phyloP scores from a whole-genome alignment of 2,329 filamentous ascomycete species.

The Xylariales sp. region DNA sequence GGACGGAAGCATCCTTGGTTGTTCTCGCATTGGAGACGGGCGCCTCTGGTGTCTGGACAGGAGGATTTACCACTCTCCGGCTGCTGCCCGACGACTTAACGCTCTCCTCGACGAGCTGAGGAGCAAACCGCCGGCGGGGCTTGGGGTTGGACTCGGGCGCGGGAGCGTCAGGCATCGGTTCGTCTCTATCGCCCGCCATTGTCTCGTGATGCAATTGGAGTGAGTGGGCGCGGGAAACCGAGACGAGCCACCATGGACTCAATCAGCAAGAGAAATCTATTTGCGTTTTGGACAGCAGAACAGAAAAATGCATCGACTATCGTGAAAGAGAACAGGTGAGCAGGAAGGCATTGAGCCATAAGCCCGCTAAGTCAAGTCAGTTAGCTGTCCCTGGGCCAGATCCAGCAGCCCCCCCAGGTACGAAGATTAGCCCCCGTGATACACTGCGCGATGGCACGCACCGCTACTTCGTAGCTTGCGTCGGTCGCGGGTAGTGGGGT shows the following conservation, averaged over 20 bases:
- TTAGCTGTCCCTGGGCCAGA: slow-evolving; percentile 5
- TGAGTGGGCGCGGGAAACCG: background rate
- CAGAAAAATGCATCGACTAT: background rate
- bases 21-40: slow-evolving; percentile 1
- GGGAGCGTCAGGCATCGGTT: slow-evolving; percentile 19
- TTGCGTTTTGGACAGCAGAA: too few relatives aligned
- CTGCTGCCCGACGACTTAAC: slow-evolving; percentile 17
- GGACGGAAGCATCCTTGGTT: slow-evolving; percentile 23
- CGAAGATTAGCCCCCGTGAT: slow-evolving; percentile 10
- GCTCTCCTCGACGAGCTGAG: slow-evolving; percentile 28
- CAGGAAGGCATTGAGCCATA: slow-evolving; percentile 3
- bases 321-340: background rate
- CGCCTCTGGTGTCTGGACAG: background rate
- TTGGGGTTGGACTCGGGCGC: slow-evolving; percentile 12
- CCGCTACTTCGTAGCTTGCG: slow-evolving; percentile 12
- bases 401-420: slow-evolving; percentile 6
- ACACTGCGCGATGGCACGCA: slow-evolving; percentile 7
- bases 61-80: background rate
- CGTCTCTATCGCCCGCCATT: slow-evolving; percentile 20
- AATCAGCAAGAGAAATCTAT: too few relatives aligned
- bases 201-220: slow-evolving; percentile 6
- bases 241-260: too few relatives aligned
- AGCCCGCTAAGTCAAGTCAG: too few relatives aligned
- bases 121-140: slow-evolving; percentile 24
- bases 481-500: slow-evolving; percentile 9